Evolutionary conservation across 768 basidiomycete species (phyloP), one percentile per base, ranked within the genome.

Genomic region (Panellus pusillus): DNA sequence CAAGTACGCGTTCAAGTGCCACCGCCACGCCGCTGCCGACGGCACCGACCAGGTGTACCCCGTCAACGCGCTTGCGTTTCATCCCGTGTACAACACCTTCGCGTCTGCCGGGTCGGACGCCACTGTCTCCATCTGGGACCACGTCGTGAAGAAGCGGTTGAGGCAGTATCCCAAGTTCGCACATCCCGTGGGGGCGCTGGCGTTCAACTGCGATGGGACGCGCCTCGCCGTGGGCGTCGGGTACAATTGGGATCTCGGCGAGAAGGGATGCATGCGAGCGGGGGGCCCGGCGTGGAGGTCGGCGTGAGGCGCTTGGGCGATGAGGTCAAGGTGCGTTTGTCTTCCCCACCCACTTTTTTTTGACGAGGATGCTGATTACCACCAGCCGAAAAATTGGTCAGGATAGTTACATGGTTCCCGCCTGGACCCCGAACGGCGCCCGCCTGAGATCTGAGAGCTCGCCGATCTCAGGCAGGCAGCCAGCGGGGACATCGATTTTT

Each of bases 1-100:
- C 70, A 86, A 94, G 73, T 97, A 95, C 68, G 97, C 97, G 2
- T 99, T 98, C 82, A 94, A 97, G 68, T 97, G 95, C 59, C 96
- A 99, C 65, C 81, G 96, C 41, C 89, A 93, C 66, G 85, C 90
- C 4, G 85, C n/a, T n/a, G n/a, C 93, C 56, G 87, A 91, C 35
- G 93, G 91, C 35, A 88, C 89, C 13, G 97, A 99, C 68, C 91
- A 94, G 61, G 95, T 98, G 18, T 98, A 92, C 84, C 94, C 96
- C 0, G 95, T 98, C 56, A 97, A 98, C 63, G 82, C 93, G 0
- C 81, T 99, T 27, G 92, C 94, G 0, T 98, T 98, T 76, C 94
- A 98, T 64, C 94, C 96, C 0, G 73, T 79, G 80, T 87, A 86
- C 74, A 95, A 93, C 68, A 98, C 96, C 0, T 97, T 99, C 63